Evolutionary conservation across 2,329 filamentous ascomycete species (phyloP).

Genomic region (Microdochium nivale): DNA sequence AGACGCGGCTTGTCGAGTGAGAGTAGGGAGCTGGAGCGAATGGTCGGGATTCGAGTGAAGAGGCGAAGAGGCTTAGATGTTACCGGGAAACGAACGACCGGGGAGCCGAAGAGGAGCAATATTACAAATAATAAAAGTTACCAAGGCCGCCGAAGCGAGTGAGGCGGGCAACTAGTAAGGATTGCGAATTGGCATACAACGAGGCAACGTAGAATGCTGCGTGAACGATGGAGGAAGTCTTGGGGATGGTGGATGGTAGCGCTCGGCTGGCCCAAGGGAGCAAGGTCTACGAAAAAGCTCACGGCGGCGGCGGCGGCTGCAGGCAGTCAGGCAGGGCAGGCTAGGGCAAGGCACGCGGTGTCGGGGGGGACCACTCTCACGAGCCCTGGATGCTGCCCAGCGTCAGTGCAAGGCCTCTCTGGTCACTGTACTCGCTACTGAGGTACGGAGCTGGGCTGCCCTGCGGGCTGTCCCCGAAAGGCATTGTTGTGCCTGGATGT

Average conservation of each 20-base stretch:
- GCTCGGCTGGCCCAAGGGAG: not conserved
- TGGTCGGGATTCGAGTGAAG: not conserved
- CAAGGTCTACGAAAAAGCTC: not conserved
- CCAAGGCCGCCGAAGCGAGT: slow-evolving; percentile 48
- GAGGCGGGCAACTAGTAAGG: slow-evolving; percentile 31
- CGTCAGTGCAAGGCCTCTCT: too few relatives aligned
- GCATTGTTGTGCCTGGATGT: too few relatives aligned
- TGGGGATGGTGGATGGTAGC: not conserved
- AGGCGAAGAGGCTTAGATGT: slow-evolving; percentile 4
- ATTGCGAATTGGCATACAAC: slow-evolving; percentile 11
- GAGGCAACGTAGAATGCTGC: slow-evolving; percentile 4
- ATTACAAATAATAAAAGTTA: slow-evolving; percentile 22
- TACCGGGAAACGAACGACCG: not conserved
- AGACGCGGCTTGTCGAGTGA: not conserved
- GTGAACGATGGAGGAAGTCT: slow-evolving; percentile 1
- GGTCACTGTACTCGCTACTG: too few relatives aligned
- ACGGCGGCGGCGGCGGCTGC: not conserved
- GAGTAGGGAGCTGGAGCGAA: not conserved
- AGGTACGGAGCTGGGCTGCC: too few relatives aligned
- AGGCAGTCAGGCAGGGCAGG: not conserved
- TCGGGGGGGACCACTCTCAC: not conserved
- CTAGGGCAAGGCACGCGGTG: not conserved
- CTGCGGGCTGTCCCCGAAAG: too few relatives aligned
- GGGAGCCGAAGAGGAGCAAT: slow-evolving; percentile 11
- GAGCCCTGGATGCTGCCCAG: too few relatives aligned